Evolutionary conservation across 768 basidiomycete genomes (phyloP).

Genomic region (Crucibulum laeve): DNA sequence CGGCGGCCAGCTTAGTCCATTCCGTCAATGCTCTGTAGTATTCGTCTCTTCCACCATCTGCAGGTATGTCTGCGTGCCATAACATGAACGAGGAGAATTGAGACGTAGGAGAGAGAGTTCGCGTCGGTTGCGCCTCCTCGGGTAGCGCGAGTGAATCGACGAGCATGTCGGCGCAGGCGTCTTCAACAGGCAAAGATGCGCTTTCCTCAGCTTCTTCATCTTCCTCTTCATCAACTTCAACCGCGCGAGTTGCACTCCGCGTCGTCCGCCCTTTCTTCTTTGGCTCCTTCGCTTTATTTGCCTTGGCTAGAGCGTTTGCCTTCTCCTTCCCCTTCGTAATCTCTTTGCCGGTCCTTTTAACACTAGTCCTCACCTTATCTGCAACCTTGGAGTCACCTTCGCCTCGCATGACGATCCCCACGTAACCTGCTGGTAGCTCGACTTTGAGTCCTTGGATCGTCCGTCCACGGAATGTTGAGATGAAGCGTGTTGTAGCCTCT

Average conservation of each 20-base stretch:
- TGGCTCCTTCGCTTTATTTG: conserved; percentile 10
- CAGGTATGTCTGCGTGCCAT: conserved; percentile 71
- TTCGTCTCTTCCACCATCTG: conserved; percentile 68
- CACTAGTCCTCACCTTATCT: conserved; percentile 1
- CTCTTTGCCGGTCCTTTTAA: conserved; percentile 7
- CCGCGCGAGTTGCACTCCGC: conserved; percentile 20
- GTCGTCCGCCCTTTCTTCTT: conserved; percentile 20
- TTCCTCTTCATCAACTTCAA: conserved; percentile 17
- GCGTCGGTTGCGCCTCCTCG: conserved; percentile 12
- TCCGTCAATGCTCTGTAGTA: conserved; percentile 66
- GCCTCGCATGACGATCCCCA: conserved; percentile 55
- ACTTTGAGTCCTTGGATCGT: conserved; percentile 63
- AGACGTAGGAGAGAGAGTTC: conserved; percentile 40
- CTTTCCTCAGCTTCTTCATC: conserved; percentile 17
- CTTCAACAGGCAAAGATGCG: conserved; percentile 3
- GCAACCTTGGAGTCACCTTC: conserved; percentile 13
- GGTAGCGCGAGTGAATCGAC: neutral
- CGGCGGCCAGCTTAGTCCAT: conserved; percentile 62
- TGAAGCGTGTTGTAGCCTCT: conserved; percentile 33
- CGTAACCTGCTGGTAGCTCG: conserved; percentile 60
- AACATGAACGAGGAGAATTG: conserved; percentile 67
- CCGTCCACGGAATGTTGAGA: conserved; percentile 75
- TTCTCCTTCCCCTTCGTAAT: conserved; percentile 11
- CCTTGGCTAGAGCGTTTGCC: neutral
- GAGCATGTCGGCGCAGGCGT: conserved; percentile 1